These are phyloP conservation scores for Ceratorhiza oryzae-sativae DNA, from an alignment of 1,284 basidiomycete genomes.

Conservation along the genomic window DNA sequence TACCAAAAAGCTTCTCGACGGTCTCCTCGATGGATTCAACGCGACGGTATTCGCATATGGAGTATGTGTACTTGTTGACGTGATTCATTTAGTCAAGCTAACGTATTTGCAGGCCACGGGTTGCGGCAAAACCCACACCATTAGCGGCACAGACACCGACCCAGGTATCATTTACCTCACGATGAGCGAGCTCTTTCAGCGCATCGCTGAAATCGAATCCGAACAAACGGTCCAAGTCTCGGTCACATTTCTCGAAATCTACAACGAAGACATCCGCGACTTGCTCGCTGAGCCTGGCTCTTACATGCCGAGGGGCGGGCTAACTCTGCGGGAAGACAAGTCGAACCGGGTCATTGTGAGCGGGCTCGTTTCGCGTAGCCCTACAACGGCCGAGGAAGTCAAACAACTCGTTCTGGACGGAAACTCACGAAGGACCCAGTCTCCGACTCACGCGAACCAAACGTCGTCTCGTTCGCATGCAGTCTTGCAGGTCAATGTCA, in stretches of 20 bases:
- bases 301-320: conserved; percentile 75
- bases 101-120: conserved; percentile 81
- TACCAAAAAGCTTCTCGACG: conserved; percentile 80
- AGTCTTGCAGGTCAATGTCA: conserved; percentile 92
- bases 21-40: conserved; percentile 92
- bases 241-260: conserved; percentile 95
- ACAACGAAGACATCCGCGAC: conserved; percentile 98
- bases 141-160: conserved; percentile 85
- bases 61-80: conserved; percentile 60
- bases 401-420: conserved; percentile 90
- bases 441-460: conserved; percentile 91
- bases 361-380: conserved; percentile 80
- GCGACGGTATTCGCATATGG: conserved; percentile 98
- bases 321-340: conserved; percentile 91
- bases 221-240: conserved; percentile 85
- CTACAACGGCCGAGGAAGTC: conserved; percentile 86
- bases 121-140: conserved; percentile 97
- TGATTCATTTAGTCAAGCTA: conserved; percentile 43
- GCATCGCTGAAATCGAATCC: conserved; percentile 82
- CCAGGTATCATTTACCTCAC: conserved; percentile 94
- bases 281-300: conserved; percentile 79
- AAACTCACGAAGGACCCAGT: conserved; percentile 87
- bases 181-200: conserved; percentile 94
- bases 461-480: conserved; percentile 96
- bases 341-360: conserved; percentile 80